Evolutionary conservation across 2,329 filamentous ascomycete species (phyloP).

Genomic region (Fonsecaea erecta): DNA sequence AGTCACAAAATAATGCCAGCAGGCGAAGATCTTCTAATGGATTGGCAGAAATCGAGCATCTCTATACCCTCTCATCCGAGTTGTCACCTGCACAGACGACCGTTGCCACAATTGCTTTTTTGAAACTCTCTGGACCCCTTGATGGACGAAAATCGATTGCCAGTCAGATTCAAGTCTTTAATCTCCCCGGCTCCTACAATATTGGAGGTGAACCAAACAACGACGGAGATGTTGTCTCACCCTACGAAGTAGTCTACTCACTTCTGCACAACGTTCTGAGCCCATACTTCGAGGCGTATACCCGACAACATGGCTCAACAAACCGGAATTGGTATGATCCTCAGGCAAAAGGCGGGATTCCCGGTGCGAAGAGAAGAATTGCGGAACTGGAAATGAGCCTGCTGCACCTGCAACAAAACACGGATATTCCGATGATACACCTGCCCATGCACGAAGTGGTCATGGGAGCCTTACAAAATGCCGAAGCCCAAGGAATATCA

Average conservation of each 20-base stretch:
- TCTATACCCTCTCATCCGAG: constrained; percentile 80
- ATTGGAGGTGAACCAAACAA: constrained; percentile 43
- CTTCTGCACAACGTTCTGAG: constrained; percentile 88
- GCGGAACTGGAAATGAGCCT: constrained; percentile 91
- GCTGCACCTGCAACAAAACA: constrained; percentile 92
- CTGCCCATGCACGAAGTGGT: constrained; percentile 88
- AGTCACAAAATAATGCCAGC: constrained; percentile 16
- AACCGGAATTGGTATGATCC: constrained; percentile 77
- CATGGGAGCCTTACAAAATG: constrained; percentile 80
- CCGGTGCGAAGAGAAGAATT: constrained; percentile 95
- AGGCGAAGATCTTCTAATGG: constrained; percentile 38
- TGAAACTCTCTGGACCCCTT: constrained; percentile 88
- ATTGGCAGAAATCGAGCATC: constrained; percentile 55
- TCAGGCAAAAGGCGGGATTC: constrained; percentile 91
- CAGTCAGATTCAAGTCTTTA: constrained; percentile 89
- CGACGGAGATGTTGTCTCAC: constrained; percentile 76
- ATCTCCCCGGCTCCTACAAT: constrained; percentile 75
- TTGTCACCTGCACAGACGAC: constrained; percentile 80
- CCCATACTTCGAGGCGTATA: constrained; percentile 97
- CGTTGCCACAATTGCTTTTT: constrained; percentile 80
- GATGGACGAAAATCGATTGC: constrained; percentile 80
- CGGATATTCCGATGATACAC: constrained; percentile 92
- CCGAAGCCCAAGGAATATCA: constrained; percentile 67
- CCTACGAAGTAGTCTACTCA: constrained; percentile 90
- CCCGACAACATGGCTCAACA: constrained; percentile 74